Evolutionary conservation across 2,329 filamentous ascomycete genomes (phyloP), one percentile per base, ranked within the genome.

Genomic region (Calonectria montana): DNA sequence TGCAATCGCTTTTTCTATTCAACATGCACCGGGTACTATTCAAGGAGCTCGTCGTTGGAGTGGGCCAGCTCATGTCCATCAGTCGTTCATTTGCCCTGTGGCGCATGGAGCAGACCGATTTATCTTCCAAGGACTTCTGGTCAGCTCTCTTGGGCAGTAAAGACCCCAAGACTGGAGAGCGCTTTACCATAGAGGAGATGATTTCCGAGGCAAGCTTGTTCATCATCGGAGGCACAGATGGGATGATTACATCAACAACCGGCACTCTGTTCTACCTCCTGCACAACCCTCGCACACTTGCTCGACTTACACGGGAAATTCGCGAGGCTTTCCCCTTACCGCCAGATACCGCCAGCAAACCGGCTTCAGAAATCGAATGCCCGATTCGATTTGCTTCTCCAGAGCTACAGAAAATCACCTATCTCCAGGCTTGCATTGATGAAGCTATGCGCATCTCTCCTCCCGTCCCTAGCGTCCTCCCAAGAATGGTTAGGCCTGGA

Each of bases 401-500:
- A 27, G 57, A 62, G 15, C 39, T 62, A 16, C 57, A 62, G 10
- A 62, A 31, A 5, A 62, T 62, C 2, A 45, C 57, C 16, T 62
- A 62, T 8, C 57, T 62, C 12, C 57, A 23, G 0, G 57, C 57
- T 21, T 62, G 57, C 25, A 62, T 62, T n/a, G 57, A 62, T 18
- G 57, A 62, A 10, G 57, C 57, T 23, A 62, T 62, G 57, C 57
- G 57, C 16, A 62, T 62, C 57, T 62, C 57, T 6, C 57, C 57
- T 45, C 57, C 57, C 37, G 57, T 62, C 7, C 57, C 57, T 10
- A 62, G 57, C 16, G 37, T 62, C 12, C 57, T 62, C 8, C 57
- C 57, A 2, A 23, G 57, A 45, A 62, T 62, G 57, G 57, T 62
- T 16, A 39, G 57, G 3, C 57, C 57, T 0, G 57, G 57, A 6